Base-by-base conservation (phyloP, 2,329 filamentous ascomycete species). In the Xylaria hypoxylon region DNA sequence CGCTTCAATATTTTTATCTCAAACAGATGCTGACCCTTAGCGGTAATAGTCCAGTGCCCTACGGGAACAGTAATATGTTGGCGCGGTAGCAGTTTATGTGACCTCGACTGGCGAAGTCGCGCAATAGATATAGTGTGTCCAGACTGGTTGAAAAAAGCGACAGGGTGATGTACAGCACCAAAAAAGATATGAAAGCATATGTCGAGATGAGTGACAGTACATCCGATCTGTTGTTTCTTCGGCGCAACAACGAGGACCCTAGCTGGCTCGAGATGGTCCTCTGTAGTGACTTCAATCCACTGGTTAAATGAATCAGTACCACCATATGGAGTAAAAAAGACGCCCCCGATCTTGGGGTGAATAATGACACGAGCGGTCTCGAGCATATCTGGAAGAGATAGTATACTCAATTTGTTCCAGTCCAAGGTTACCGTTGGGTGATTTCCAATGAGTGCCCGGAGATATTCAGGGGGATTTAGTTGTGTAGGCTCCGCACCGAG, bases 1-100 rank as follows among this genome's bases (percentile, higher is more conserved):
- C 62, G 62, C 26, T 47, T n/a, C 28, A 64, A 26, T 1, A 64
- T 48, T 19, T 55, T 15, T 2, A 64, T 35, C 40, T 59, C 62
- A 0, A 64, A 13, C 1, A 64, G n/a, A 4, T 24, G 5, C 13
- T 53, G 4, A 2, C 31, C 28, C 13, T 47, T 47, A 3, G 50
- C 33, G 6, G 1, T 11, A 26, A 64, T 17, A 2, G 33, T 5
- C 62, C 62, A 64, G 31, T 33, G 8, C 0, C 62, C 62, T 2
- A 42, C 22, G 2, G 28, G 5, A 8, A 64, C 40, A 3, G 1
- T 5, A 0, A 11, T 15, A 5, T 1, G 5, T 45, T 28, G 8
- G 6, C 2, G 1, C 5, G n/a, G 28, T 8, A 5, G 10, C 15
- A 63, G 8, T 7, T 10, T 5, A 5, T 19, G 5, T 5, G 13